A percentile compares a stretch with the other conserved stretches of the same genome.
phyloP scores from a whole-genome alignment of 78 protist genomes.

The Chrysochromulina parva region DNA sequence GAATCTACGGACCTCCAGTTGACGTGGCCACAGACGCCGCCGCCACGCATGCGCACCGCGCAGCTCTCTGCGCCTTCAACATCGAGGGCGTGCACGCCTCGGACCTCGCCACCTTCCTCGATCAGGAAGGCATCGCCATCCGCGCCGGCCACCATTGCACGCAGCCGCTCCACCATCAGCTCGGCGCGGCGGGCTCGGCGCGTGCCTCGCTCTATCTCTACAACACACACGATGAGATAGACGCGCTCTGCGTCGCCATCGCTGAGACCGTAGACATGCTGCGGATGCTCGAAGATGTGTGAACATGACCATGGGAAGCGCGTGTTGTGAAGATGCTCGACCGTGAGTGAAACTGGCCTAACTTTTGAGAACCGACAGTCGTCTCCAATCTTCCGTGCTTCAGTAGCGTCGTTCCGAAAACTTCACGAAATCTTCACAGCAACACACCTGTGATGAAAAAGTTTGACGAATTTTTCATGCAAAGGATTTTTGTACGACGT shows the following conservation, averaged over 20 bases:
- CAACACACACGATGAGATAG: not conserved
- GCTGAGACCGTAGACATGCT: not conserved
- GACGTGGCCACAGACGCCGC: not conserved
- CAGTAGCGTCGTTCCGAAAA: too few species aligned
- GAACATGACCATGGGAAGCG: too few species aligned
- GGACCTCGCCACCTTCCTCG: conserved; percentile 56
- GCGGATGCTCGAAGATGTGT: too few species aligned
- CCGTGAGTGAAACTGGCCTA: too few species aligned
- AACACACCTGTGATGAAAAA: too few species aligned
- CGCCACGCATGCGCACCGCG: not conserved
- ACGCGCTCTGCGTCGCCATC: not conserved
- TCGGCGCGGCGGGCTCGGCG: conserved; percentile 25
- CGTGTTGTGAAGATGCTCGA: too few species aligned
- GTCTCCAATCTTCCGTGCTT: too few species aligned
- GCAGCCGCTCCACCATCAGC: conserved; percentile 19
- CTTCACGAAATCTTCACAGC: too few species aligned
- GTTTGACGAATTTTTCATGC: too few species aligned
- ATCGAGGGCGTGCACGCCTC: conserved; percentile 37
- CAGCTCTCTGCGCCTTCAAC: conserved; percentile 24
- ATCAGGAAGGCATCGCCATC: conserved; percentile 48
- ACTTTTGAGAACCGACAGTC: too few species aligned
- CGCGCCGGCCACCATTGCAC: conserved; percentile 63
- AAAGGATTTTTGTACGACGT: too few species aligned
- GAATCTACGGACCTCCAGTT: not conserved
- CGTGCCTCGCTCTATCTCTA: conserved; percentile 22